Conservation (phyloP, 805 yeast genomes). For the Yarrowia sp. region DNA sequence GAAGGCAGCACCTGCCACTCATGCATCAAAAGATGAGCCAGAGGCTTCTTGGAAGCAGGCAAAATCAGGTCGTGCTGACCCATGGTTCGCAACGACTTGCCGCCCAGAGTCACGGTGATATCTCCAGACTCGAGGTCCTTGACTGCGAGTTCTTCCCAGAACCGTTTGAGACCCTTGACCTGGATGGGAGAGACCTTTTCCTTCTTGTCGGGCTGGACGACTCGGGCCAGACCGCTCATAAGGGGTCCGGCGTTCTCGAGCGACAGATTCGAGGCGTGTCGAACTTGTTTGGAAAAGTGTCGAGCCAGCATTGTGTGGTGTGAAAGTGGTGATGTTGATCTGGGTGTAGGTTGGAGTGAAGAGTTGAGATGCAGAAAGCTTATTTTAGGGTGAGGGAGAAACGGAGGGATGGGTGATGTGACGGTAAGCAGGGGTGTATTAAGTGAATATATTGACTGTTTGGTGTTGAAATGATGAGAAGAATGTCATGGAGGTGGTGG, state of each 20-base stretch:
- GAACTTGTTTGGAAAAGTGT: not conserved
- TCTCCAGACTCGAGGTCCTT: constrained; percentile 38
- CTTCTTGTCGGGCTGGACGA: constrained; percentile 24
- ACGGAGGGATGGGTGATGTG: no score
- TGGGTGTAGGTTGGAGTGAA: no score
- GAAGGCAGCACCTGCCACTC: constrained; percentile 76
- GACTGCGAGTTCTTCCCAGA: constrained; percentile 74
- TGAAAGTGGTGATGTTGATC: not conserved
- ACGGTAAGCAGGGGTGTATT: no score
- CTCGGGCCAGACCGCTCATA: constrained; percentile 15
- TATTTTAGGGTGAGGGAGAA: no score
- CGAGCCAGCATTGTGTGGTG: not conserved
- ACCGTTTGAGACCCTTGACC: constrained; percentile 44
- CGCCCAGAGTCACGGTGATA: constrained; percentile 62
- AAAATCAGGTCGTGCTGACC: constrained; percentile 65
- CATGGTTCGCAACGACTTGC: constrained; percentile 79
- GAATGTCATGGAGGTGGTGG: no score
- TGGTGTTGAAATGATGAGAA: no score
- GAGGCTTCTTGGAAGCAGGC: constrained; percentile 53
- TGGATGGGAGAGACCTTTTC: constrained; percentile 10
- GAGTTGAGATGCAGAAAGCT: not conserved
- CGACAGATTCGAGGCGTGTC: constrained; percentile 23
- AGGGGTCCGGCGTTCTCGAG: constrained; percentile 19
- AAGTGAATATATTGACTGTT: no score
- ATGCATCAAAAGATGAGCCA: constrained; percentile 74